A percentile compares a stretch with the other conserved stretches of the same genome.
Conservation (phyloP, 2,329 filamentous ascomycete genomes). For the Aspergillus sp. region DNA sequence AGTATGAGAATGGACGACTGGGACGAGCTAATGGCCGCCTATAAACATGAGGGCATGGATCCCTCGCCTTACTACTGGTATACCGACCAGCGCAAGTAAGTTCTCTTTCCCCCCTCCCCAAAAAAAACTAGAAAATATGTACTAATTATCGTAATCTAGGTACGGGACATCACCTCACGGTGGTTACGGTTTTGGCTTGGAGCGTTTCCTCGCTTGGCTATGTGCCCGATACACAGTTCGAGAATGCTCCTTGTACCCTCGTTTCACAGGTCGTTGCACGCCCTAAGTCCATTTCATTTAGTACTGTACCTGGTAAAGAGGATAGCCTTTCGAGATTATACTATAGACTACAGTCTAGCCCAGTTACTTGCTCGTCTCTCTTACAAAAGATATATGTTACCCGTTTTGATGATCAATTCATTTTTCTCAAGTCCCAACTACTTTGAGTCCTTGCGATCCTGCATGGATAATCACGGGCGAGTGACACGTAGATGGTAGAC, state of each 20-base stretch:
- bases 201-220: conserved; percentile 72
- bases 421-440: neutral
- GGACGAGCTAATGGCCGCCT: conserved; percentile 85
- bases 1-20: conserved; percentile 94
- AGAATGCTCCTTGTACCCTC: conserved; percentile 55
- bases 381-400: neutral
- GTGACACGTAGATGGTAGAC: no score
- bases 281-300: conserved; percentile 32
- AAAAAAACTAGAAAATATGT: neutral
- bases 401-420: neutral
- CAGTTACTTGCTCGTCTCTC: neutral
- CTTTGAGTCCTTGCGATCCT: no score
- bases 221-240: conserved; percentile 66
- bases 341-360: neutral
- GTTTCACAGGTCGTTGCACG: conserved; percentile 52
- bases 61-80: conserved; percentile 96
- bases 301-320: neutral
- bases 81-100: conserved; percentile 91
- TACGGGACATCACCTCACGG: conserved; percentile 92
- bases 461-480: no score
- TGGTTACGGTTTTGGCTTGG: conserved; percentile 88
- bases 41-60: conserved; percentile 81
- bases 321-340: neutral
- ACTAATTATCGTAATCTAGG: conserved; percentile 44
- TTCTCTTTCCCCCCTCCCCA: neutral